Evolutionary conservation across 306 rosid genomes (phyloP), one percentile per base, ranked within the genome.

Genomic region (Glycine tomentella): DNA sequence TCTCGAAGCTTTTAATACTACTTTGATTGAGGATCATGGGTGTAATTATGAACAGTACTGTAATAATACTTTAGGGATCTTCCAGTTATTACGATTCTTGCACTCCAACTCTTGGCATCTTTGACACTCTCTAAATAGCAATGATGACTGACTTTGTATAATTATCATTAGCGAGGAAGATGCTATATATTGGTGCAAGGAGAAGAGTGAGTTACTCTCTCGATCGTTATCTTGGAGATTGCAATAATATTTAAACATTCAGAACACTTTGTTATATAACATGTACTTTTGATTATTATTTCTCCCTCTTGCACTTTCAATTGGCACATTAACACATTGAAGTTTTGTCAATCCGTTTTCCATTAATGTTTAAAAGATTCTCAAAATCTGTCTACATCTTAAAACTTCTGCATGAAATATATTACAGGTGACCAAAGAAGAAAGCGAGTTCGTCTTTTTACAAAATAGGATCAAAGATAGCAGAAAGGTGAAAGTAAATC

Each of bases 51-150:
- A 69, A 74, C 74, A 73, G 82, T 61, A 25, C 31, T 25, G 31
- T 25, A 58, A 42, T 76, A 63, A 79, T 84, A 70, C 63, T 51
- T 77, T 72, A 76, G 65, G 87, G 87, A 84, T 84, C 86, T 78
- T 84, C 84, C 84, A 76, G 82, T 16, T 84, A 79, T 84, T 81
- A 74, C 31, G 31, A 25, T 25, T 25, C 31, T 78, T 81, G 84
- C 86, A 87, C 87, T 68, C 84, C 13, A 81, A 65, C 83, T 58
- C 53, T 85, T 77, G 77, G 83, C 77, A 85, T 85, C 85, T 81
- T 81, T 85, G 53, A 81, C 76, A 77, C 80, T 80, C 68, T 75
- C 81, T 42, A 78, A 48, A 61, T 50, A 79, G 16, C 78, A 79
- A 84, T 80, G 14, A 84, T 84, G 16, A 68, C 74, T 84, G 45